These are phyloP conservation scores for Dactylellina drechsleri DNA, from an alignment of 2,329 filamentous ascomycete species.

Conservation along the genomic window DNA sequence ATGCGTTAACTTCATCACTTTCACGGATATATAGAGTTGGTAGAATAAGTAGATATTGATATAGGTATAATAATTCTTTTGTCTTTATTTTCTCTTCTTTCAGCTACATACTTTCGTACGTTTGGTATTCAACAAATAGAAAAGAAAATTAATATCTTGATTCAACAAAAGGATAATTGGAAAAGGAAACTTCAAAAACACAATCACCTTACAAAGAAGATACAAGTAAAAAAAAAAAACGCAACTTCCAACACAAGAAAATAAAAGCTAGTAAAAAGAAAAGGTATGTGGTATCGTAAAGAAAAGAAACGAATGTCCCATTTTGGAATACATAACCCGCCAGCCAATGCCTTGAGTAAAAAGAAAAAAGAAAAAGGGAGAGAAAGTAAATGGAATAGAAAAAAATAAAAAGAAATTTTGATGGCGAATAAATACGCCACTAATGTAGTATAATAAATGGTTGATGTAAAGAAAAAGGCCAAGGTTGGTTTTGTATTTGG, in stretches of 20 bases:
- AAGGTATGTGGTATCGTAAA: conserved; percentile 45
- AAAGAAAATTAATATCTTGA: not conserved
- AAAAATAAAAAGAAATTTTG: not conserved
- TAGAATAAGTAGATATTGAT: too few species aligned
- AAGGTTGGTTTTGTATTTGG: conserved; percentile 9
- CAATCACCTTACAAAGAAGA: conserved; percentile 1
- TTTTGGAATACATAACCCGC: conserved; percentile 28
- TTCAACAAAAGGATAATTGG: not conserved
- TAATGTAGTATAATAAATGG: conserved; percentile 4
- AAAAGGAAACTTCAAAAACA: not conserved
- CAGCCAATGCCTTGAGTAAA: conserved; percentile 18
- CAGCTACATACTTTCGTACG: not conserved
- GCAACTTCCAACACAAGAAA: not conserved
- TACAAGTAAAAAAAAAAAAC: conserved; percentile 14
- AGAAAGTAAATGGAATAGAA: not conserved
- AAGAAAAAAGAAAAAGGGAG: conserved; percentile 7
- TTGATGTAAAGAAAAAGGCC: conserved; percentile 8
- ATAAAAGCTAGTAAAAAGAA: conserved; percentile 12
- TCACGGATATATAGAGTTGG: too few species aligned
- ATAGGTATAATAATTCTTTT: not conserved
- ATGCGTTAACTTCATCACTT: too few species aligned
- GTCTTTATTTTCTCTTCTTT: conserved; percentile 4
- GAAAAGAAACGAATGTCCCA: conserved; percentile 42
- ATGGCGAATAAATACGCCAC: not conserved
- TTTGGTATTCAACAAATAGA: not conserved